These are phyloP conservation scores for Aureobasidium mangrovei DNA, from an alignment of 2,329 filamentous ascomycete species.

Conservation along the genomic window DNA sequence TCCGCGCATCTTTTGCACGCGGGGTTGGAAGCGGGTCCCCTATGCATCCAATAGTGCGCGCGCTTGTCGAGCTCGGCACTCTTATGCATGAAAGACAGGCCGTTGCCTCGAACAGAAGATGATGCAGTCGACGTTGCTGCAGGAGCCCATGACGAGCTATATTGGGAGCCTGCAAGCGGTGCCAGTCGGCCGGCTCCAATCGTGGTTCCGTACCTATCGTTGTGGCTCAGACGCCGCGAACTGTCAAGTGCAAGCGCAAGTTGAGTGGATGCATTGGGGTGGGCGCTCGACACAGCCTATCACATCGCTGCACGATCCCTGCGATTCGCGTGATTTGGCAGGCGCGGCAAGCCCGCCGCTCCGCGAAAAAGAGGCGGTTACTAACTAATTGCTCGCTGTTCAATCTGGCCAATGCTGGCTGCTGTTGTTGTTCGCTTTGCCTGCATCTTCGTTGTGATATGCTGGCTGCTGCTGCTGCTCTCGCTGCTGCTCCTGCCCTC, in stretches of 20 bases:
- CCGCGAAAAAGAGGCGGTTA: constrained; percentile 11
- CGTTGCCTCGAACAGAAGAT: constrained; percentile 5
- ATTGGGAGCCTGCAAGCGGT: neutral
- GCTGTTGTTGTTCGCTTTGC: neutral
- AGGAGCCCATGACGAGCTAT: neutral
- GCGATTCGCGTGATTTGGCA: constrained; percentile 6
- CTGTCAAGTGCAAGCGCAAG: neutral
- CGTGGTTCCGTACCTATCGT: neutral
- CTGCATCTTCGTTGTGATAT: constrained; percentile 2
- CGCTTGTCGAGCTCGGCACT: constrained; percentile 7
- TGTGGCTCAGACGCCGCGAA: neutral
- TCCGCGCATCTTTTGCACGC: neutral
- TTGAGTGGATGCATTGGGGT: constrained; percentile 4
- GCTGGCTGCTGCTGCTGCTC: neutral
- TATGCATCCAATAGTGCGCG: constrained; percentile 4
- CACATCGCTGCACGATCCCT: constrained; percentile 7
- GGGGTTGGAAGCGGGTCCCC: constrained; percentile 5
- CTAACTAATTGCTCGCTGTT: neutral
- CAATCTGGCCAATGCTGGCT: constrained; percentile 4
- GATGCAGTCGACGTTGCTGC: neutral
- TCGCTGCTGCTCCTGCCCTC: neutral
- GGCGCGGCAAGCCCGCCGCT: constrained; percentile 8
- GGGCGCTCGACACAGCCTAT: constrained; percentile 10
- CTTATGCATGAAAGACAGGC: constrained; percentile 2
- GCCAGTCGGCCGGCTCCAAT: neutral